Base-by-base conservation (phyloP, 2,329 filamentous ascomycete species). In the Colletotrichum cereale region DNA sequence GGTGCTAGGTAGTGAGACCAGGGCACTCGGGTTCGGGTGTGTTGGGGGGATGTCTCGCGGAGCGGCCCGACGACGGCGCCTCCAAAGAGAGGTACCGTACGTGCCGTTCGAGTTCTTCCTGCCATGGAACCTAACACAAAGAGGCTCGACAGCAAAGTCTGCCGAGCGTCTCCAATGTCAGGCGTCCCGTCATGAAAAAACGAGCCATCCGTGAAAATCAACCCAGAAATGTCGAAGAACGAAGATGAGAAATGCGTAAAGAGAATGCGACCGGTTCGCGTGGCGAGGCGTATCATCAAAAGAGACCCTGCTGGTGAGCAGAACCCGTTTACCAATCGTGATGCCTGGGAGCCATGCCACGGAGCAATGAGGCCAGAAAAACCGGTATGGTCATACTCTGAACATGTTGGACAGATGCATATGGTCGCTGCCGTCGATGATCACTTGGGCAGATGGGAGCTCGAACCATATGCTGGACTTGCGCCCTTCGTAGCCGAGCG, bases 401-500 rank as follows among this genome's bases (percentile, higher is more conserved):
- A 73, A 75, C 53, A 62, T 58, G 65, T 73, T 73, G 71, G 66
- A 67, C 62, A 73, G 73, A 63, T 74, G 66, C 70, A 72, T 67
- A 50, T 66, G 53, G 72, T 75, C 70, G 74, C 76, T 74, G 74
- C 63, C 73, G 65, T 63, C 67, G 71, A 74, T 65, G 74, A 81
- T 85, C 83, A 85, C 82, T 83, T 83, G 61, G 82, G 81, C 76
- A 83, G 81, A 76, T 83, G 83, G 64, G 79, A 79, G 73, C 81
- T 81, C 73, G 82, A 79, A 73, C 80, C 79, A 77, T 82, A 84
- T 77, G 82, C 82, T 72, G 82, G 80, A 79, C 79, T 86, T 85
- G 85, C 87, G 87, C 90, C 90, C 86, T 92, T 93, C 79, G 91
- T 92, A 88, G 91, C 90, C 87, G 92, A 94, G 88, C 92, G 92